A percentile compares a stretch with the other conserved stretches of the same genome.
phyloP scores from a whole-genome alignment of 495 filamentous ascomycete genomes.

The Aspergillus avenaceus region DNA sequence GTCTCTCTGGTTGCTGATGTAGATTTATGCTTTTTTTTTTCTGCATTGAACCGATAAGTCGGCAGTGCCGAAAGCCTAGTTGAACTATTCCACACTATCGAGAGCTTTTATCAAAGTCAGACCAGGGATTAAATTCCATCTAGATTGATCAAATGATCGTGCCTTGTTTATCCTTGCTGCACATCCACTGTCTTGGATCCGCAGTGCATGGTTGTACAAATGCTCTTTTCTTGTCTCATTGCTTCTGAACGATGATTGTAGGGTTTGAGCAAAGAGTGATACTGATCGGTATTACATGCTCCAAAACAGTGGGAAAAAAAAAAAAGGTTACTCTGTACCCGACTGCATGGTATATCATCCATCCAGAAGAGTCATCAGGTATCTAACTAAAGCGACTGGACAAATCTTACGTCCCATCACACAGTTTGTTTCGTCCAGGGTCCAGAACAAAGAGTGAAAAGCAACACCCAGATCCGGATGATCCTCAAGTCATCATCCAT shows the following conservation, averaged over 20 bases:
- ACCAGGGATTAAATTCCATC: constrained; percentile 17
- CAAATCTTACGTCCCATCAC: no score
- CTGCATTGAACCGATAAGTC: background rate
- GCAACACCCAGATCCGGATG: background rate
- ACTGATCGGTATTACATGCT: background rate
- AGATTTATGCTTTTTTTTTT: constrained; percentile 1
- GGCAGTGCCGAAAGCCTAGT: background rate
- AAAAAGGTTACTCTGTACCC: background rate
- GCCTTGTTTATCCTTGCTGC: background rate
- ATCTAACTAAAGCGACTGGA: no score
- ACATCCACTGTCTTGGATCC: background rate
- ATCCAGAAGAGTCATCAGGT: background rate
- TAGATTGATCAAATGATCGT: constrained; percentile 4
- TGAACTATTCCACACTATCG: constrained; percentile 1
- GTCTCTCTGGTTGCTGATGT: background rate
- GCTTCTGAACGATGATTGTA: background rate
- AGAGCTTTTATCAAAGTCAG: constrained; percentile 1
- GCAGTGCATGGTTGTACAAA: background rate
- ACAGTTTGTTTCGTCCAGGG: background rate
- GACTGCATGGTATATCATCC: no score
- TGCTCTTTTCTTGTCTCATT: background rate
- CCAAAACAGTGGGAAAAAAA: background rate
- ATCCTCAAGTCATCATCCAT: background rate
- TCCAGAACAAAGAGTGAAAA: background rate
- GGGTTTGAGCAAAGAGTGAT: no score